Evolutionary conservation across 2,329 filamentous ascomycete genomes (phyloP), one percentile per base, ranked within the genome.

Genomic region (Botrytis fabae): DNA sequence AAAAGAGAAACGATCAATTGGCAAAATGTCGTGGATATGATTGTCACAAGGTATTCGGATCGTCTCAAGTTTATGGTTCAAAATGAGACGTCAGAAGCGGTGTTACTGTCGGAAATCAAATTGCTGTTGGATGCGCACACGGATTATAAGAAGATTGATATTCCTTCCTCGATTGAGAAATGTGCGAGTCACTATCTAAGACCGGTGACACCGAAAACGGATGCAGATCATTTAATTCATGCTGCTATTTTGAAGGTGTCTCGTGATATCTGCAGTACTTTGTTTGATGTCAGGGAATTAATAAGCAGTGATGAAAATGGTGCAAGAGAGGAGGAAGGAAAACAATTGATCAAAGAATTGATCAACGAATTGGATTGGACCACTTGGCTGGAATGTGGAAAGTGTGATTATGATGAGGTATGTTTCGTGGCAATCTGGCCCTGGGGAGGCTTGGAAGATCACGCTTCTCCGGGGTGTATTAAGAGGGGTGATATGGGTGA

Each of bases 21-120:
- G 92, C 92, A 94, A 78, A 85, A 82, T 0, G 83, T 92, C 1
- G 85, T 86, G 0, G 92, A 95, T 77, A 85, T 92, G 84, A 83
- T 94, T 6, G 84, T 93, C 6, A 80, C 84, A 7, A 86, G 92
- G 1, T 93, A 91, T 77, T 85, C 86, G 6, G 82, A 86, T 46
- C 84, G 89, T 38, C 81, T 94, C 42, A 71, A 78, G 42, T 78
- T 74, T 61, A 61, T 80, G 61, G 73, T 74, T 2, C 60, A 64
- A 22, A 46, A 72, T 25, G 22, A 61, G 1, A 69, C 74, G 20
- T 69, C 71, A 4, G 62, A 73, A 20, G 46, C 63, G 44, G 76
- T 76, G 4, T 78, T 83, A 8, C 82, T 88, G 76, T 80, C 79
- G 0, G 78, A 81, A 42, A 76, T 86, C 1, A 81, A 83, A 66